Evolutionary conservation across 257 asterid genomes (phyloP).

Genomic region (Capsicum rhomboideum): DNA sequence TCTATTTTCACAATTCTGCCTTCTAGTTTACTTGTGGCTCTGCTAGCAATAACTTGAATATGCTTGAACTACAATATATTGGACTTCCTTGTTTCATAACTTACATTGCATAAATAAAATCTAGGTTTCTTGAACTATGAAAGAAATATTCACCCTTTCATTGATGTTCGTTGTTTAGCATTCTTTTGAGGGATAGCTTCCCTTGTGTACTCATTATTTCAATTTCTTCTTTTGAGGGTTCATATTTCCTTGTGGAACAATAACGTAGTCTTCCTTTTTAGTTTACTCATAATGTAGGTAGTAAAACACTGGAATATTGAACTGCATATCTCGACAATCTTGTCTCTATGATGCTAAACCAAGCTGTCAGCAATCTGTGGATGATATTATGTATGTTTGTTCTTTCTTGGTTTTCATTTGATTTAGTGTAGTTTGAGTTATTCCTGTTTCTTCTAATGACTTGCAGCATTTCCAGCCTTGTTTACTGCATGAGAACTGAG

Average conservation of each 20-base stretch:
- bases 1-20: neutral
- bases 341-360: neutral
- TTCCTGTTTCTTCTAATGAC: neutral
- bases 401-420: neutral
- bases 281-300: neutral
- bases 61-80: neutral
- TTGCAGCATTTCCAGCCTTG: conserved; percentile 85
- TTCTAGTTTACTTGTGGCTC: neutral
- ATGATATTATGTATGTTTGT: neutral
- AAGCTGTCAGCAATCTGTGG: neutral
- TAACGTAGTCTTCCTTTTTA: neutral
- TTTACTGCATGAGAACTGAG: conserved; percentile 71
- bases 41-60: neutral
- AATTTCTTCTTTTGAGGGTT: neutral
- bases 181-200: neutral
- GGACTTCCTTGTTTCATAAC: neutral
- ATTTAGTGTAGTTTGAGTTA: neutral
- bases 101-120: no score
- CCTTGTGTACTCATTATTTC: neutral
- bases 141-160: neutral
- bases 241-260: no score
- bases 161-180: neutral
- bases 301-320: neutral
- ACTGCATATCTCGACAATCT: neutral
- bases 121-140: neutral